Percentiles rank a stretch among this genome's conserved stretches.
Conservation (phyloP, 2,329 filamentous ascomycete species). For the Diaporthe ampelina region DNA sequence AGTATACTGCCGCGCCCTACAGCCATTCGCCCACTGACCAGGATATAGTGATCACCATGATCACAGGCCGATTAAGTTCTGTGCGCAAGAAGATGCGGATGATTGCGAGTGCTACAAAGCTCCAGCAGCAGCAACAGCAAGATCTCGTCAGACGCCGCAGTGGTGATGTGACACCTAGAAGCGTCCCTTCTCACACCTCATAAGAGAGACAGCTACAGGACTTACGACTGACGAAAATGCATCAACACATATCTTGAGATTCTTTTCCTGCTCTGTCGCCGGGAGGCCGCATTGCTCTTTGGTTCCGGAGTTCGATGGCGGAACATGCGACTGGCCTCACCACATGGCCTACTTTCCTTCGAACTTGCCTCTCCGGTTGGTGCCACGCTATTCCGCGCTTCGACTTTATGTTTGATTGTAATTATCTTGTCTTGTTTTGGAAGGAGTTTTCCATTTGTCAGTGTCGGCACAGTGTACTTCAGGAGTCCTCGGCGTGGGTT, state of each 20-base stretch:
- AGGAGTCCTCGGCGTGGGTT: conserved; percentile 24
- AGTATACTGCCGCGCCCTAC: conserved; percentile 49
- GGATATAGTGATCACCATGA: conserved; percentile 72
- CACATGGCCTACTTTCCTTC: not conserved
- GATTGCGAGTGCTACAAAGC: conserved; percentile 71
- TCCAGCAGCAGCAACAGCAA: conserved; percentile 59
- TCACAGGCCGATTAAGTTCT: conserved; percentile 66
- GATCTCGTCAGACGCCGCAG: conserved; percentile 63
- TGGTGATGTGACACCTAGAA: conserved; percentile 69
- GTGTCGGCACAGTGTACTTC: conserved; percentile 21
- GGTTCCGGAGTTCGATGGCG: conserved; percentile 17
- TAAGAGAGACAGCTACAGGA: conserved; percentile 44
- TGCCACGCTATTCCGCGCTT: not conserved
- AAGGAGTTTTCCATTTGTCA: conserved; percentile 12
- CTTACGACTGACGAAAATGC: conserved; percentile 51
- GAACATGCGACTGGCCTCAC: not conserved
- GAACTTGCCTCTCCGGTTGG: not conserved
- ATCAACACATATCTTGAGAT: conserved; percentile 21
- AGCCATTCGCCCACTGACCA: conserved; percentile 46
- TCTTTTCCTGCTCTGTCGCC: not conserved
- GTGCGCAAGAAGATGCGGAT: conserved; percentile 73
- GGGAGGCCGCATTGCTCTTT: conserved; percentile 8
- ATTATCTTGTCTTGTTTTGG: conserved; percentile 3
- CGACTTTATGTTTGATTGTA: conserved; percentile 17
- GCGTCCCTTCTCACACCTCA: conserved; percentile 63